Base-by-base conservation (phyloP, 805 yeast genomes). In the Diddensiella santjacobensis region DNA sequence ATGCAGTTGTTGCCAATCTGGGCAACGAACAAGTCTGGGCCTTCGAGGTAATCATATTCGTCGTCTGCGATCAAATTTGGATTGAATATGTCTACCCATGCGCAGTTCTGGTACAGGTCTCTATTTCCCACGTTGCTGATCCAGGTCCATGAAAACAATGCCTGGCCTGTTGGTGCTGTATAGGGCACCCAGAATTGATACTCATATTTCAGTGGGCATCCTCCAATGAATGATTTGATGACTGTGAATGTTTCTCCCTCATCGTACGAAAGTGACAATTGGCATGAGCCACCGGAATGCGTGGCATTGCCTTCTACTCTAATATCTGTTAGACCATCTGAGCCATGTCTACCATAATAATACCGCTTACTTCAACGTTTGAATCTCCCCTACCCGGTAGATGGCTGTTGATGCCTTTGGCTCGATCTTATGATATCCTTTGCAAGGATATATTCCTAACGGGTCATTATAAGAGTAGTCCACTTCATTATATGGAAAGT, bases 271-370 rank as follows among this genome's bases (percentile, higher is more conserved):
- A 57, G 46, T 1, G 59, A 49, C 4, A 57, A 33, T 39, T 57
- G 60, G 49, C 60, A 57, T 8, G 59, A 55, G 0, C 60, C 60
- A 13, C 60, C 60, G 18, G 40, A 26, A 40, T 57, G 60, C 22
- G 51, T 44, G 6, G 59, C 54, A 3, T 37, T 39, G 8, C 60
- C 60, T 15, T 26, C 39, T 13, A 57, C 15, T n/a, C 47, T 51
- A 24, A 22, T 23, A 17, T 6, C 20, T 35, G 42, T 33, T 36
- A 46, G 42, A 11, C 17, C 3, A 8, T 4, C 5, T 4, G 2
- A 18, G 22, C 15, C 5, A n/a, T 13, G n/a, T 8, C 11, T 5
- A 15, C 6, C n/a, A 39, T 6, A 10, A 6, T 3, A 26, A 2
- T 2, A 22, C n/a, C 17, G 20, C 53, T 24, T 41, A 51, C 54